Evolutionary conservation across 352 stramenopile genomes (phyloP).

Genomic region (Phytophthora cryptogea): DNA sequence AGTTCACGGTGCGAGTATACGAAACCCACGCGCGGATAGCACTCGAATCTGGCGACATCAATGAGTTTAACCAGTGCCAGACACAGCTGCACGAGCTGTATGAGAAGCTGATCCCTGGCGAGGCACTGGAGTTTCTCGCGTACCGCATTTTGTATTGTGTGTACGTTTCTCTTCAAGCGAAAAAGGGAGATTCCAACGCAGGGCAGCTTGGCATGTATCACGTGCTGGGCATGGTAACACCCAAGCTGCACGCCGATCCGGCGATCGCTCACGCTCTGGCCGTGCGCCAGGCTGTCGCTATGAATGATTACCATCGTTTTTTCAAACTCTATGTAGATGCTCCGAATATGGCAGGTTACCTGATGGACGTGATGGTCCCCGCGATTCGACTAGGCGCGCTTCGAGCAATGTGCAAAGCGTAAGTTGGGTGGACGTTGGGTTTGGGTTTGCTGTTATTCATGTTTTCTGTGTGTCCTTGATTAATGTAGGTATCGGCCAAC

Average conservation of each 20-base stretch:
- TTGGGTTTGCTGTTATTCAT: constrained; percentile 18
- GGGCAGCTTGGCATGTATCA: constrained; percentile 87
- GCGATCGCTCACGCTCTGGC: constrained; percentile 71
- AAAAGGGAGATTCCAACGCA: constrained; percentile 84
- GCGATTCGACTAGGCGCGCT: constrained; percentile 82
- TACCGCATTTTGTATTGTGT: constrained; percentile 92
- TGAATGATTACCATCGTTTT: constrained; percentile 90
- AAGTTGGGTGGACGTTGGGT: constrained; percentile 28
- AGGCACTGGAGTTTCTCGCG: constrained; percentile 85
- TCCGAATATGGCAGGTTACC: constrained; percentile 90
- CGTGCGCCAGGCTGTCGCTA: constrained; percentile 80
- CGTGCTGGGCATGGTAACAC: constrained; percentile 65
- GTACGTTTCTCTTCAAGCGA: constrained; percentile 88
- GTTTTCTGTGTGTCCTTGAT: constrained; percentile 7
- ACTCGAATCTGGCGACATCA: constrained; percentile 95
- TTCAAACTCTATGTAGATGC: constrained; percentile 87
- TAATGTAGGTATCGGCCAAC: constrained; percentile 70
- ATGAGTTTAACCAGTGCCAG: constrained; percentile 96
- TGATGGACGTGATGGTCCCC: constrained; percentile 88
- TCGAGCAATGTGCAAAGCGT: constrained; percentile 90
- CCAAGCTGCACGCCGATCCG: constrained; percentile 53
- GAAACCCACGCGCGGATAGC: constrained; percentile 97
- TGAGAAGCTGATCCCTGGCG: constrained; percentile 71
- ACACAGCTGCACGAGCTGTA: constrained; percentile 90
- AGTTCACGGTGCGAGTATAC: constrained; percentile 97